Evolutionary conservation across 768 basidiomycete species (phyloP), one percentile per base, ranked within the genome.

Genomic region (Rhizopogon rudus): DNA sequence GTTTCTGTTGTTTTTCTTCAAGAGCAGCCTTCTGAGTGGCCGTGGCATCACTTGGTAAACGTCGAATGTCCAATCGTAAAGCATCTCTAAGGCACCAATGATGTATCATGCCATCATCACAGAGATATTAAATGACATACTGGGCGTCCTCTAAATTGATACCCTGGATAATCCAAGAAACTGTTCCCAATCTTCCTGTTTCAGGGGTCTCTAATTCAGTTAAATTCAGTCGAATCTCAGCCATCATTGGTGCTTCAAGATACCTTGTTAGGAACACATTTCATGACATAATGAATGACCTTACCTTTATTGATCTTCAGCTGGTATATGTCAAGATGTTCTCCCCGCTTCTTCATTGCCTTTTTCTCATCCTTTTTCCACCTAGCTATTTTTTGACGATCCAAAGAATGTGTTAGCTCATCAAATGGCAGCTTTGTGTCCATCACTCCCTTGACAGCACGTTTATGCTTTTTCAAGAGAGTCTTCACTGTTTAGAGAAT

Each of bases 101-200:
- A 4, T 13, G 7, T 12, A 16, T 28, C 17, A 25, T 20, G 12
- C 22, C 50, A n/a, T 33, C 44, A 45, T 31, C 8, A 8, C 8
- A 31, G 29, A 31, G 8, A 31, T 31, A 39, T 39, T 31, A 50
- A 16, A 28, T 44, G 29, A 28, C 49, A 2, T 50, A 56, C 48
- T 56, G 54, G 1, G 29, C 49, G 43, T 56, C 40, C 39, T 56
- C 54, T n/a, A 56, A 31, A 29, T 51, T 56, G 25, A 56, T 50
- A 5, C 49, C 49, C 9, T 40, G 17, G 3, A 56, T 28, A 6
- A 51, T 17, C 54, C 54, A 56, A 42, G 54, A 48, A 2, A 56
- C 31, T 41, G 39, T 39, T 17, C 49, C 54, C 10, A 17, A n/a
- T 14, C 39, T 20, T 17, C 48, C 49, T 12, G 22, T 25, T 16